Conservation (phyloP, 129 eudicot species). For the Flaveria bidentis region DNA sequence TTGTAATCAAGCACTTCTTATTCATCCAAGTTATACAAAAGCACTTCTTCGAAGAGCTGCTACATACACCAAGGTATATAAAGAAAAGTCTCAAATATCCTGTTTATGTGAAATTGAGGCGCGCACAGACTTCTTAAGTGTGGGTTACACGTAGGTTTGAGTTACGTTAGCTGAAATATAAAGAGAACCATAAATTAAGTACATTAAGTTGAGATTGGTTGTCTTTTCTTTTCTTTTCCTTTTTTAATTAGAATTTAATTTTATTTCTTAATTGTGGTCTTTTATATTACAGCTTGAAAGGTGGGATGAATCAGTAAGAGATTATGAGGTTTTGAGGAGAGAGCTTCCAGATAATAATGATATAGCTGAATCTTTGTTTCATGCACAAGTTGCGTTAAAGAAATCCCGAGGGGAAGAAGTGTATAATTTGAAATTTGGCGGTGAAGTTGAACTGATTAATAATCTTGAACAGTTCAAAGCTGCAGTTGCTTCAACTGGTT, state of each 20-base stretch:
- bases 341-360: constrained; percentile 63
- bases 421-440: constrained; percentile 83
- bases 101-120: too few species aligned
- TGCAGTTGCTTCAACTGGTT: constrained; percentile 73
- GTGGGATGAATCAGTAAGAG: constrained; percentile 88
- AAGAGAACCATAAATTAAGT: neutral
- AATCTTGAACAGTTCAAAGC: constrained; percentile 80
- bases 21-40: constrained; percentile 73
- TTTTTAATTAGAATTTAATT: neutral
- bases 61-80: constrained; percentile 67
- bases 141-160: too few species aligned
- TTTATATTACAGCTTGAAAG: constrained; percentile 63
- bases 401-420: constrained; percentile 85
- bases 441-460: constrained; percentile 72
- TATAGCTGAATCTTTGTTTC: constrained; percentile 80
- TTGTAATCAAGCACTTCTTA: constrained; percentile 81
- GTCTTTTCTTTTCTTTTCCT: neutral
- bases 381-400: constrained; percentile 78
- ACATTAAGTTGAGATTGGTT: neutral
- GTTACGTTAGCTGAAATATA: neutral
- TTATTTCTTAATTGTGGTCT: neutral
- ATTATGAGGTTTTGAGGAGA: constrained; percentile 70
- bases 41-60: constrained; percentile 93
- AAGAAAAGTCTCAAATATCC: too few species aligned
- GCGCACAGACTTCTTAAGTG: too few species aligned